Percentiles rank a stretch among this genome's conserved stretches.
phyloP scores from a whole-genome alignment of 225 moss, liverwort and hornwort species.

The Ulota crispa region DNA sequence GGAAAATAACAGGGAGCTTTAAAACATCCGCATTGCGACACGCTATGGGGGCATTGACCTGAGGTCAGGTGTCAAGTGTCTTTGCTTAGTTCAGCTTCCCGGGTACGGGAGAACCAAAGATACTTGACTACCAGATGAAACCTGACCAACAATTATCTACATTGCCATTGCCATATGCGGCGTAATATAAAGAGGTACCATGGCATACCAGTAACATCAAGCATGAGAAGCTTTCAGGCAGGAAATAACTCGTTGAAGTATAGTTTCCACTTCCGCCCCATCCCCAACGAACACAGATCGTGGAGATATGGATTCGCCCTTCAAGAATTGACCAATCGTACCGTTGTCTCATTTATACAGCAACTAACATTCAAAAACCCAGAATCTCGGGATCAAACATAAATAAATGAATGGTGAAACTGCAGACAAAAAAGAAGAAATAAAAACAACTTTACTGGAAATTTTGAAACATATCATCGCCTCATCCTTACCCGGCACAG shows the following conservation, averaged over 20 bases:
- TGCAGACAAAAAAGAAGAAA: not conserved
- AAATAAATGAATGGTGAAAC: not conserved
- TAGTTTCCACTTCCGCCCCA: not conserved
- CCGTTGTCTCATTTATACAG: not conserved
- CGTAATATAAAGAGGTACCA: not conserved
- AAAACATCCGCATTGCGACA: too few species aligned
- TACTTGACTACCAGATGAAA: not conserved
- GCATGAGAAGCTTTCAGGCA: not conserved
- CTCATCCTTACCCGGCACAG: conserved; percentile 21
- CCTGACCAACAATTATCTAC: not conserved
- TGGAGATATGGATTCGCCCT: not conserved
- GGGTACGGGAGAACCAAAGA: not conserved
- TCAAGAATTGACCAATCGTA: not conserved
- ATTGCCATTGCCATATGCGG: not conserved
- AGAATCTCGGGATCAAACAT: not conserved
- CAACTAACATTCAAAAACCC: not conserved
- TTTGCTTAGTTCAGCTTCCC: not conserved
- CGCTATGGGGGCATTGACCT: not conserved
- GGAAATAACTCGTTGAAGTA: not conserved
- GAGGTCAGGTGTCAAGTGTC: not conserved
- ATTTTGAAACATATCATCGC: conserved; percentile 14
- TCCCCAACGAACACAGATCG: conserved; percentile 5
- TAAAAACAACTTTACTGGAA: conserved; percentile 20
- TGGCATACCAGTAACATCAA: not conserved
- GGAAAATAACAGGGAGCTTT: too few species aligned